phyloP scores from a whole-genome alignment of 1,284 basidiomycete species.

The Pseudozyma thailandica region DNA sequence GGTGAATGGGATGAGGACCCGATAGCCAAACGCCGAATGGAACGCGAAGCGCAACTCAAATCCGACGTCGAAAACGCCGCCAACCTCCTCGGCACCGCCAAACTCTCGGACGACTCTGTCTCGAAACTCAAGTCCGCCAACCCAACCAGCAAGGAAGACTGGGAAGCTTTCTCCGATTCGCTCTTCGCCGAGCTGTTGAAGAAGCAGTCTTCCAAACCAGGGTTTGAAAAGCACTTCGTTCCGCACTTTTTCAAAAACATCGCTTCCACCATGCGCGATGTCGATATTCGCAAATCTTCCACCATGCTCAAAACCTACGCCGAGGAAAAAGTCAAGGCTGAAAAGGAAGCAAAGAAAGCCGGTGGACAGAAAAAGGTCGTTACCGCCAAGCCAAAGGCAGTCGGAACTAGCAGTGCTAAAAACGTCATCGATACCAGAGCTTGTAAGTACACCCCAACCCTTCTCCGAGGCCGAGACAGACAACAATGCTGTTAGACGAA shows the following conservation, averaged over 20 bases:
- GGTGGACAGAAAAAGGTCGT: slow-evolving; percentile 51
- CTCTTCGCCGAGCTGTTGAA: slow-evolving; percentile 57
- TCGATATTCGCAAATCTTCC: slow-evolving; percentile 59
- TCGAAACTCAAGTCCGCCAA: slow-evolving; percentile 48
- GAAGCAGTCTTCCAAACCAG: slow-evolving; percentile 52
- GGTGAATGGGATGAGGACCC: slow-evolving; percentile 59
- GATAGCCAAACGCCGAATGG: slow-evolving; percentile 38
- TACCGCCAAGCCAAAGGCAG: slow-evolving; percentile 57
- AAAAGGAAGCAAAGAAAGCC: slow-evolving; percentile 61
- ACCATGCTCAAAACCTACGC: slow-evolving; percentile 61
- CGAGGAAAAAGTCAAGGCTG: slow-evolving; percentile 61
- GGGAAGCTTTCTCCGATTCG: slow-evolving; percentile 51
- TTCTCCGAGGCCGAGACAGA: too few species aligned
- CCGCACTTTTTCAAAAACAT: slow-evolving; percentile 51
- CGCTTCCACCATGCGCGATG: slow-evolving; percentile 54
- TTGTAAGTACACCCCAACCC: slow-evolving; percentile 35
- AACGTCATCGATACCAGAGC: slow-evolving; percentile 62
- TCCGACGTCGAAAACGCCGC: slow-evolving; percentile 66
- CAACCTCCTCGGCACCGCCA: slow-evolving; percentile 58
- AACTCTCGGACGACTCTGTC: too few species aligned
- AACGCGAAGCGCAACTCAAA: slow-evolving; percentile 61
- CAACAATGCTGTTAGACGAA: too few species aligned
- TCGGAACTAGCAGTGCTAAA: slow-evolving; percentile 62
- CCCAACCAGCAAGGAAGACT: slow-evolving; percentile 62
- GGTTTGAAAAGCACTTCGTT: slow-evolving; percentile 65